These are phyloP conservation scores for Salmacisia buchloeana DNA, from an alignment of 1,284 basidiomycete genomes.

Conservation along the genomic window DNA sequence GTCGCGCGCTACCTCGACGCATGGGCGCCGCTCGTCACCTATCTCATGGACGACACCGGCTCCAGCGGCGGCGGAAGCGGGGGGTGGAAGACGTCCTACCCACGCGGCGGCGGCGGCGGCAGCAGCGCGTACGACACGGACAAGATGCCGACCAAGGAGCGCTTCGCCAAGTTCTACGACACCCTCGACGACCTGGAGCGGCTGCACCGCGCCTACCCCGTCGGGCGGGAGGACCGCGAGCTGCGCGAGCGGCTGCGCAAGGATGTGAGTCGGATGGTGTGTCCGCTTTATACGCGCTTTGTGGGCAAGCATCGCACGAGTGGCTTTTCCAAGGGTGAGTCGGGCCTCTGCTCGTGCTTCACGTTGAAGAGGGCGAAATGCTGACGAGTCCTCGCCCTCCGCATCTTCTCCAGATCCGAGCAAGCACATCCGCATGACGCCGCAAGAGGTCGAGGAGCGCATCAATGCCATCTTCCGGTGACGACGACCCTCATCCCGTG, in stretches of 20 bases:
- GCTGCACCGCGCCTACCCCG: slow-evolving; percentile 39
- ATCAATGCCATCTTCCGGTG: slow-evolving; percentile 29
- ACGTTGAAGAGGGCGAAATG: not conserved
- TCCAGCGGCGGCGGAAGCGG: slow-evolving; percentile 10
- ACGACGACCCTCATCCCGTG: too few relatives aligned
- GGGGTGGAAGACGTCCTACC: slow-evolving; percentile 11
- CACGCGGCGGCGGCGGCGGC: slow-evolving; percentile 32
- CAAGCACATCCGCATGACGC: slow-evolving; percentile 39
- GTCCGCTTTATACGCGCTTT: slow-evolving; percentile 36
- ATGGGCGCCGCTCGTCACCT: slow-evolving; percentile 36
- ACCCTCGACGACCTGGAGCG: slow-evolving; percentile 37
- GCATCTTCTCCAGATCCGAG: slow-evolving; percentile 18
- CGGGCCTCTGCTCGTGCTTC: too few relatives aligned
- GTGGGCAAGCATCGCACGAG: slow-evolving; percentile 28
- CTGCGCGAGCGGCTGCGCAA: slow-evolving; percentile 25
- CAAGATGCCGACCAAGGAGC: slow-evolving; percentile 41
- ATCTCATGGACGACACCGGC: slow-evolving; percentile 38
- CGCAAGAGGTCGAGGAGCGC: slow-evolving; percentile 34
- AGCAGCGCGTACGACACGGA: slow-evolving; percentile 20
- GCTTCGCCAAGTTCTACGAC: slow-evolving; percentile 44
- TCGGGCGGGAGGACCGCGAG: slow-evolving; percentile 32
- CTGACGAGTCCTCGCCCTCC: not conserved
- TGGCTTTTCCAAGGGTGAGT: slow-evolving; percentile 36
- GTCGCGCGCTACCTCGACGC: slow-evolving; percentile 41
- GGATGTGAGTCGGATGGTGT: slow-evolving; percentile 27